Evolutionary conservation across 345 rosid species (phyloP).

Genomic region (Raphanus sativus): DNA sequence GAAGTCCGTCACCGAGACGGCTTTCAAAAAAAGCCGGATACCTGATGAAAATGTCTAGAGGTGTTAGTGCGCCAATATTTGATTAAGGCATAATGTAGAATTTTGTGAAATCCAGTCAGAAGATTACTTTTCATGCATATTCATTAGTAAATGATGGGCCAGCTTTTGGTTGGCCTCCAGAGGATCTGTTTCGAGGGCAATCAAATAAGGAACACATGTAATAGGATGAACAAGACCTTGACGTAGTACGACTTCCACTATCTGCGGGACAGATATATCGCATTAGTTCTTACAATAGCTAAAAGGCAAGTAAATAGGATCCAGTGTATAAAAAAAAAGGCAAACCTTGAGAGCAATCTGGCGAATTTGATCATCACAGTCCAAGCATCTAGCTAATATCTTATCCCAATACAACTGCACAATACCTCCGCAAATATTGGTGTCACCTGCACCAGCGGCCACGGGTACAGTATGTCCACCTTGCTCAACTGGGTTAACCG

Average conservation of each 20-base stretch:
- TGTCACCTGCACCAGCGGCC: conserved; percentile 99
- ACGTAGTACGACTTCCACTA: conserved; percentile 93
- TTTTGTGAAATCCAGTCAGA: background rate
- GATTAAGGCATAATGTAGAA: conserved; percentile 10
- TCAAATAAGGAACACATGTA: conserved; percentile 97
- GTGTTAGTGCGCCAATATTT: conserved; percentile 28
- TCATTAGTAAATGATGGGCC: conserved; percentile 98
- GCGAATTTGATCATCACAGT: conserved; percentile 81
- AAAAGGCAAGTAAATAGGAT: conserved; percentile 11
- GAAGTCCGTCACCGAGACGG: conserved; percentile 98
- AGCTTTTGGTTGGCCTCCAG: conserved; percentile 86
- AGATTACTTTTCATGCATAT: conserved; percentile 96
- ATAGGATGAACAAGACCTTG: conserved; percentile 99
- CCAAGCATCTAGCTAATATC: conserved; percentile 82
- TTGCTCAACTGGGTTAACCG: conserved; percentile 45
- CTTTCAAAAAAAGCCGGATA: conserved; percentile 97
- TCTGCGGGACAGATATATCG: conserved; percentile 51
- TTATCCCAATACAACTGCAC: conserved; percentile 95
- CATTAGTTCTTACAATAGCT: conserved; percentile 7
- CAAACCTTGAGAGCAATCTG: conserved; percentile 84
- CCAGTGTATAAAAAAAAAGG: background rate
- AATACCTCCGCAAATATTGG: conserved; percentile 98
- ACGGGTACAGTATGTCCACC: conserved; percentile 74
- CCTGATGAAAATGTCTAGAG: conserved; percentile 51
- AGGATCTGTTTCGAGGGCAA: conserved; percentile 99